Conservation (phyloP, 148 eudicot genomes). For the Chenopodium suecicum region DNA sequence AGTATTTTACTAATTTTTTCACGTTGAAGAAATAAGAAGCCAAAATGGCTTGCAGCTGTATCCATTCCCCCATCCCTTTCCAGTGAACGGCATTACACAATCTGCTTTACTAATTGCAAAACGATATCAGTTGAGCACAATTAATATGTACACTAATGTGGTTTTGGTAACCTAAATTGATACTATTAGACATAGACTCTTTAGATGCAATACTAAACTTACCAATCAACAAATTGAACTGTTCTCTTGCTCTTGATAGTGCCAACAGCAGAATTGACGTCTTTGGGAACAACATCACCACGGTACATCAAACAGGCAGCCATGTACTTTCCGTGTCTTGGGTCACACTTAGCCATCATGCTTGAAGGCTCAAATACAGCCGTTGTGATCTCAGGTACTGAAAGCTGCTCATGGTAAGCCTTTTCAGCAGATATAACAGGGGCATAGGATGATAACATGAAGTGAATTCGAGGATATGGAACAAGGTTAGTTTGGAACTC, state of each 20-base stretch:
- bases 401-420: conserved; percentile 40
- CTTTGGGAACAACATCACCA: conserved; percentile 46
- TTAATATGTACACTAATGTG: neutral
- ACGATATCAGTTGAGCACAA: neutral
- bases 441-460: conserved; percentile 43
- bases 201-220: conserved; percentile 13
- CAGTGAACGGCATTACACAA: neutral
- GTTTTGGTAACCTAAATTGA: neutral
- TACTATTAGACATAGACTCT: neutral
- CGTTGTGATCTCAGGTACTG: conserved; percentile 41
- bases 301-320: conserved; percentile 45
- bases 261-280: conserved; percentile 38
- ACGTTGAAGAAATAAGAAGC: neutral
- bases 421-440: conserved; percentile 41
- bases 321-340: conserved; percentile 43
- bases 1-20: neutral
- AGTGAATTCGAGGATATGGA: conserved; percentile 41
- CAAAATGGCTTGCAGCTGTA: neutral
- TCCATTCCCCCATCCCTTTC: neutral
- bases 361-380: conserved; percentile 41
- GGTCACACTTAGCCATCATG: conserved; percentile 46
- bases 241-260: conserved; percentile 40
- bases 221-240: conserved; percentile 43
- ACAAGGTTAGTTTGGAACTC: conserved; percentile 45
- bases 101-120: neutral